phyloP scores from a whole-genome alignment of 208 protist species.

The Trypanosoma conorhini region DNA sequence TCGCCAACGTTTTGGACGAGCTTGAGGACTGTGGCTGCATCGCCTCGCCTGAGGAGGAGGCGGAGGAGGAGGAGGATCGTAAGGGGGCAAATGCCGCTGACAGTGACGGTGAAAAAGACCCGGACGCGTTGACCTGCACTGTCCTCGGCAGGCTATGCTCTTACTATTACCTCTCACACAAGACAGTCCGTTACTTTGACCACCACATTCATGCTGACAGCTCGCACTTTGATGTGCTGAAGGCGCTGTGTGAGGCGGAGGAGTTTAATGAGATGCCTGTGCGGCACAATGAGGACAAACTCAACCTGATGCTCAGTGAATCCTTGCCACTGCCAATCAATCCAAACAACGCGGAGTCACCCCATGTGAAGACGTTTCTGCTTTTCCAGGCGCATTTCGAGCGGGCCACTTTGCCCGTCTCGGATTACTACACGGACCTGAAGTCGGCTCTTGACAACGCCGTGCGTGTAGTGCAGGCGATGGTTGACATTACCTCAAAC shows the following conservation, averaged over 20 bases:
- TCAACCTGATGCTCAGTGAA: conserved; percentile 92
- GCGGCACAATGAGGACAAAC: conserved; percentile 99
- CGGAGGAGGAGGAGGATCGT: conserved; percentile 48
- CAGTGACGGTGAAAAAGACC: conserved; percentile 29
- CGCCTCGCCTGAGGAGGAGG: conserved; percentile 48
- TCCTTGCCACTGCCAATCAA: conserved; percentile 74
- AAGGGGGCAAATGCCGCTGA: conserved; percentile 16
- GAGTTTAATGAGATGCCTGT: conserved; percentile 98
- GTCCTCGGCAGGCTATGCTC: conserved; percentile 97
- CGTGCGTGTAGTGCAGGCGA: conserved; percentile 95
- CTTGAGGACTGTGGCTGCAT: conserved; percentile 86
- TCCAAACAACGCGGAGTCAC: conserved; percentile 72
- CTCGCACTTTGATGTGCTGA: conserved; percentile 74
- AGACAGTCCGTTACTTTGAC: conserved; percentile 93
- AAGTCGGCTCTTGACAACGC: conserved; percentile 98
- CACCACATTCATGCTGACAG: conserved; percentile 55
- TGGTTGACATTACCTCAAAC: conserved; percentile 96
- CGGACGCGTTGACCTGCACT: conserved; percentile 75
- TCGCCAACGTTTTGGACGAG: conserved; percentile 82
- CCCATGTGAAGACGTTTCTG: conserved; percentile 97
- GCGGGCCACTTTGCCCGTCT: conserved; percentile 92
- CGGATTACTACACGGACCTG: conserved; percentile 98
- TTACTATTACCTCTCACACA: conserved; percentile 99
- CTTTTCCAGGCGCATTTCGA: conserved; percentile 98
- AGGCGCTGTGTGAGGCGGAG: conserved; percentile 88